Evolutionary conservation across 805 yeast species (phyloP).

Genomic region (Hanseniaspora occidentalis): DNA sequence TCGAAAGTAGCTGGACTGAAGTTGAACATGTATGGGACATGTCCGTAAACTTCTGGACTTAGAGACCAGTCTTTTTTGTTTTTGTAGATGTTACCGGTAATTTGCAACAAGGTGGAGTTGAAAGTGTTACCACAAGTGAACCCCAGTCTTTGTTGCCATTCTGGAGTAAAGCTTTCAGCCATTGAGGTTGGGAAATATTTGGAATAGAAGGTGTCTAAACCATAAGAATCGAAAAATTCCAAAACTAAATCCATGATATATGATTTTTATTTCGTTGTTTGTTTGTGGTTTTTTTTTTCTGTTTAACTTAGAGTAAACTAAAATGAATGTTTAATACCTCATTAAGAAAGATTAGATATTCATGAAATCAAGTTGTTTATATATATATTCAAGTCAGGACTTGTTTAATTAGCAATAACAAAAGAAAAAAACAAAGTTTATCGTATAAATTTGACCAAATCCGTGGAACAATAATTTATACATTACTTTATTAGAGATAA

Average conservation of each 20-base stretch:
- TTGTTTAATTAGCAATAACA: too few species aligned
- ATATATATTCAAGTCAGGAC: too few species aligned
- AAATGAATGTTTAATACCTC: neutral
- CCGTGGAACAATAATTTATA: too few species aligned
- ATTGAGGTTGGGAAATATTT: conserved; percentile 47
- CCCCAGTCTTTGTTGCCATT: conserved; percentile 12
- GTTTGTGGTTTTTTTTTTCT: neutral
- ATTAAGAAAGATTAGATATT: neutral
- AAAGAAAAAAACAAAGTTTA: too few species aligned
- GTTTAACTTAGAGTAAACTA: neutral
- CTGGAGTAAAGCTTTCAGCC: conserved; percentile 23
- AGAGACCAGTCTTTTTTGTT: neutral
- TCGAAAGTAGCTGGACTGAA: conserved; percentile 43
- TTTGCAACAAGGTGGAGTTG: conserved; percentile 15
- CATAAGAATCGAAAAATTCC: conserved; percentile 61
- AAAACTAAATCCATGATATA: conserved; percentile 75
- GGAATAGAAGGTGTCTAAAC: conserved; percentile 69
- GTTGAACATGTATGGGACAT: conserved; percentile 45
- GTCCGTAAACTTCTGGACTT: conserved; percentile 41
- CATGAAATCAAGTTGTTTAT: neutral
- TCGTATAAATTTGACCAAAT: too few species aligned
- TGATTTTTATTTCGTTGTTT: neutral
- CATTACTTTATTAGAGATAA: too few species aligned
- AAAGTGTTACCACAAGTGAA: conserved; percentile 14
- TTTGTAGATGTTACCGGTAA: conserved; percentile 1